These are phyloP conservation scores for Bipolaris oryzae DNA, from an alignment of 2,329 filamentous ascomycete species.

Conservation along the genomic window DNA sequence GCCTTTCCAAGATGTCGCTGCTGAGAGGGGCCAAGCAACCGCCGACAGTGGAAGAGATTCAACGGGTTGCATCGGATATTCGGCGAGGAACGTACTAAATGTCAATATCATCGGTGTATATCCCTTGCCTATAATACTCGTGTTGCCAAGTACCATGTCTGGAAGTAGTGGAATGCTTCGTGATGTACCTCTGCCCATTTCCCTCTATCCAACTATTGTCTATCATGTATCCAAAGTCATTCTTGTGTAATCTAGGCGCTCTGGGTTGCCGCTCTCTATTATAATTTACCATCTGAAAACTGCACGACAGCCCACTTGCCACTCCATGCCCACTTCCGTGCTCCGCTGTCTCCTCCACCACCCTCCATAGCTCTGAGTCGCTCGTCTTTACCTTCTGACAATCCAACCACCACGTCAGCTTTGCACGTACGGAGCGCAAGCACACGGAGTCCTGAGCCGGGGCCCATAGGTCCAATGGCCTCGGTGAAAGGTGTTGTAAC, in stretches of 20 bases:
- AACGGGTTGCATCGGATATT: constrained; percentile 31
- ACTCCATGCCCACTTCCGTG: constrained; percentile 90
- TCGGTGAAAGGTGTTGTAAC: constrained; percentile 83
- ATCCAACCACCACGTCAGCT: constrained; percentile 90
- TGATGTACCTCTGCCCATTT: neutral
- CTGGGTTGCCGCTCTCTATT: neutral
- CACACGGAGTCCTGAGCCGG: constrained; percentile 79
- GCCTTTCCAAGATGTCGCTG: neutral
- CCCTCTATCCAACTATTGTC: neutral
- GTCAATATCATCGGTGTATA: neutral
- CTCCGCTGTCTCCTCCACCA: constrained; percentile 71
- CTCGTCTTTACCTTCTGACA: constrained; percentile 84
- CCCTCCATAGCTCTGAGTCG: constrained; percentile 70
- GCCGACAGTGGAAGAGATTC: constrained; percentile 31
- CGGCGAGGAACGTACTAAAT: constrained; percentile 24
- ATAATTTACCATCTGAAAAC: constrained; percentile 71
- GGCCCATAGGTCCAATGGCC: constrained; percentile 85
- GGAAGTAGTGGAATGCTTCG: neutral
- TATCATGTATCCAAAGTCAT: neutral
- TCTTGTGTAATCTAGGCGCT: neutral
- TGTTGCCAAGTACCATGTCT: neutral
- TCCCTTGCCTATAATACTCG: neutral
- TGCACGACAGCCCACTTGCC: constrained; percentile 97
- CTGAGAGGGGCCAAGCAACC: constrained; percentile 13
- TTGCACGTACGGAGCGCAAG: constrained; percentile 93